phyloP scores from a whole-genome alignment of 1,284 basidiomycete species.

The Papiliotrema terrestris region DNA sequence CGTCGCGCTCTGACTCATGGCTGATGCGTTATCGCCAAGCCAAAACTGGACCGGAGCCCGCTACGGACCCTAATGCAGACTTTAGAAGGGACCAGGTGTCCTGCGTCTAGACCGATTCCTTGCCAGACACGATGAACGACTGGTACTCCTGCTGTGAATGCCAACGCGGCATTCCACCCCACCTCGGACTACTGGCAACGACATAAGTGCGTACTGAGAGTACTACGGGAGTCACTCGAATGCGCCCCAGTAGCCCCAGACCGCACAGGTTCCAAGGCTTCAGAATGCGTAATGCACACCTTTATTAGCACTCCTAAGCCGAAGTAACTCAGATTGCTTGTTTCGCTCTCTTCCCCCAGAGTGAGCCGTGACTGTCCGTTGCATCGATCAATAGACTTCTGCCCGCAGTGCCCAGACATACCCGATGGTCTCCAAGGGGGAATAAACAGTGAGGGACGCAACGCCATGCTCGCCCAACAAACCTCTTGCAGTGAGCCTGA shows the following conservation, averaged over 20 bases:
- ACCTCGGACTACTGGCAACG: background rate
- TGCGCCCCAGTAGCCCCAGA: background rate
- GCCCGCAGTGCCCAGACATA: background rate
- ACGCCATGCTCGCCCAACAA: no score
- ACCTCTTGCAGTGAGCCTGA: no score
- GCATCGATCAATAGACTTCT: background rate
- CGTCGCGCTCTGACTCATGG: background rate
- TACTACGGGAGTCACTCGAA: background rate
- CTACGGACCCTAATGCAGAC: background rate
- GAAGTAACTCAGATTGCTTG: background rate
- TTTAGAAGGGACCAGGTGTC: background rate
- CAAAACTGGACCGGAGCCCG: background rate
- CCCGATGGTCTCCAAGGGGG: no score
- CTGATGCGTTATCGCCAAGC: background rate
- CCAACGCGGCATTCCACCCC: background rate
- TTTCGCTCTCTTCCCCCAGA: background rate
- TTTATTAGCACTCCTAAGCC: background rate
- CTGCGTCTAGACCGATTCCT: background rate
- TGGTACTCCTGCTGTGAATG: background rate
- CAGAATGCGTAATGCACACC: background rate
- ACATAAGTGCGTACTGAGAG: background rate
- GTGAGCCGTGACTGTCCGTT: background rate
- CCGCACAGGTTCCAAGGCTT: background rate
- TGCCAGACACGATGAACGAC: background rate
- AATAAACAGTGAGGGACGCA: no score